Conservation (phyloP, 78 protist species). For the Pirum gemmata region DNA sequence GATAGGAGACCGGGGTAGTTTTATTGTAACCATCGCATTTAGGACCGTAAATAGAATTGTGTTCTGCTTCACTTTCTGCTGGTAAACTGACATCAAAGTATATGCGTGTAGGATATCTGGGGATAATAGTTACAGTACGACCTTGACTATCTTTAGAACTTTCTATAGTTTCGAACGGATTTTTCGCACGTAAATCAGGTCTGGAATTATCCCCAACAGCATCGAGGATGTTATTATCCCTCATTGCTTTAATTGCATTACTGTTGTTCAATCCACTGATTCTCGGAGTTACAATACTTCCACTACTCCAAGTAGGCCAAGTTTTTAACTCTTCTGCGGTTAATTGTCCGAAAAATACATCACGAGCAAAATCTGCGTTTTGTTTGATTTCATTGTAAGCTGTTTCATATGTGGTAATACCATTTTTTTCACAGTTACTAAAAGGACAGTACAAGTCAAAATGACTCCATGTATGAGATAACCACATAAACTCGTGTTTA, state of each 20-base stretch:
- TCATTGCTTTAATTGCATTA: slow-evolving; percentile 41
- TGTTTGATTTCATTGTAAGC: not conserved
- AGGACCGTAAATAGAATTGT: slow-evolving; percentile 33
- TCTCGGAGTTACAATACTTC: slow-evolving; percentile 18
- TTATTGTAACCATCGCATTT: slow-evolving; percentile 37
- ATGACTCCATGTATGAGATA: slow-evolving; percentile 45
- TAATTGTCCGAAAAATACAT: slow-evolving; percentile 8
- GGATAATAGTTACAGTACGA: slow-evolving; percentile 14
- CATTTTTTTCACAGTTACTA: slow-evolving; percentile 8
- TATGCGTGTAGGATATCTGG: slow-evolving; percentile 32
- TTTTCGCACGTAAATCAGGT: slow-evolving; percentile 3
- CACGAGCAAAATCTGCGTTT: slow-evolving; percentile 21
- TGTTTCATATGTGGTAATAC: slow-evolving; percentile 9
- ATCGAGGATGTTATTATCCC: not conserved
- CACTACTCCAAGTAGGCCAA: slow-evolving; percentile 17
- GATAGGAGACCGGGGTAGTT: not conserved
- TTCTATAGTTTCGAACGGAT: slow-evolving; percentile 4
- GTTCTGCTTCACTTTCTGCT: not conserved
- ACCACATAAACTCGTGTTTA: slow-evolving; percentile 28
- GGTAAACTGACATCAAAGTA: slow-evolving; percentile 22
- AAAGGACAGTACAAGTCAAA: slow-evolving; percentile 21
- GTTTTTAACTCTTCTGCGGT: not conserved
- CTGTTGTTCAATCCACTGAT: slow-evolving; percentile 32
- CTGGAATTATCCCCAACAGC: slow-evolving; percentile 47
- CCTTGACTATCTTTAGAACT: slow-evolving; percentile 6